Evolutionary conservation across 2,329 filamentous ascomycete species (phyloP), one percentile per base, ranked within the genome.

Genomic region (Drechslerella coelobrocha): DNA sequence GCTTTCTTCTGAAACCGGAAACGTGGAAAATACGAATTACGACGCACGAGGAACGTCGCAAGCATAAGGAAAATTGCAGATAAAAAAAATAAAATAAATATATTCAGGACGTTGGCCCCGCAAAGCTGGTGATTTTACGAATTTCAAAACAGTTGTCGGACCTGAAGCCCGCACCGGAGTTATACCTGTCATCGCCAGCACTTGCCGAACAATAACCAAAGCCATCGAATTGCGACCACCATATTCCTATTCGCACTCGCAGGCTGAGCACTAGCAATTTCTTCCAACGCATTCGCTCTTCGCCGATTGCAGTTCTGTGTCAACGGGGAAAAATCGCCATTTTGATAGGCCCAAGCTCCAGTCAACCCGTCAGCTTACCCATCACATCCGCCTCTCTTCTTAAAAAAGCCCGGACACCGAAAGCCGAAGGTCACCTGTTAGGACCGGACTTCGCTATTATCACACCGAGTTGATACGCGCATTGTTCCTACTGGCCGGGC

Each of bases 1-100:
- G 53, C 29, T 47, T 53, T 47, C 34, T 54, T 71, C 66, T 71
- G 66, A 71, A 71, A 71, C 66, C 66, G 66, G 66, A 71, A 69
- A 62, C 66, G 59, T 71, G 59, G 53, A 63, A 61, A 56, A 69
- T 43, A 62, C 65, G 65, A 69, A 53, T 8, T 47, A 57, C 48
- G 29, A 57, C 59, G 66, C 66, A 63, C 61, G 59, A 51, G 61
- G 56, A 56, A 31, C 29, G 12, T 31, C n/a, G n/a, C n/a, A n/a
- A n/a, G n/a, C n/a, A n/a, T n/a, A n/a, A n/a, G n/a, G n/a, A n/a
- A 31, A 31, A 31, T 31, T 12, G 29, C 29, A 31, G 6, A 12
- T 12, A 31, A 12, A 31, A 6, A 12, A 31, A 12, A 31, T 19
- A 51, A 24, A 51, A 48, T 43, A 51, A 69, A 71, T 71, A 71